Percentiles rank a stretch among this genome's conserved stretches.
Conservation (phyloP, 108 stramenopile genomes). For the Bacterosira constricta region DNA sequence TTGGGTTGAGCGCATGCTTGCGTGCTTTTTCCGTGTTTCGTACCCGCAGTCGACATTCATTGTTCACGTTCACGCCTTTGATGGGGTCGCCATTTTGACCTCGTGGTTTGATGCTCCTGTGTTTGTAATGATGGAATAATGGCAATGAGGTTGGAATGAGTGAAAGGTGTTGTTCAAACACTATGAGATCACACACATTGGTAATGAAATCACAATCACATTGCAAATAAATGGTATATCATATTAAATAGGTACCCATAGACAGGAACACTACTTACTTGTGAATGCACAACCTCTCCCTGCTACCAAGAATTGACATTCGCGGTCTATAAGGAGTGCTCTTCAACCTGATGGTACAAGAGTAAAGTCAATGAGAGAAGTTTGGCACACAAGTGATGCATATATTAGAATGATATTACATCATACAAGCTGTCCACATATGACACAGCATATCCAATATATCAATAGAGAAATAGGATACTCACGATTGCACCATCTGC, state of each 20-base stretch:
- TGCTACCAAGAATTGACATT: conserved; percentile 85
- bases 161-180: too few relatives aligned
- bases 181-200: too few relatives aligned
- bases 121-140: not conserved
- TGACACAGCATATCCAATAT: too few relatives aligned
- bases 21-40: conserved; percentile 61
- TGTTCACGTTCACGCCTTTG: conserved; percentile 46
- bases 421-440: too few relatives aligned
- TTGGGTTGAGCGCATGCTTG: conserved; percentile 29
- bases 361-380: too few relatives aligned
- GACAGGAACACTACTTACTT: conserved; percentile 34
- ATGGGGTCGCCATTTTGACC: conserved; percentile 24
- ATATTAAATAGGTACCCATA: too few relatives aligned
- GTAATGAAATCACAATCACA: not conserved
- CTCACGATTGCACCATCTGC: conserved; percentile 89
- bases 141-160: not conserved
- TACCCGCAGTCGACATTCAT: conserved; percentile 60
- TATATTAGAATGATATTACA: too few relatives aligned
- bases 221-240: not conserved
- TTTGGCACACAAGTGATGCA: too few relatives aligned
- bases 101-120: conserved; percentile 37
- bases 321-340: conserved; percentile 89
- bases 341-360: conserved; percentile 74
- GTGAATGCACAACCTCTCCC: conserved; percentile 92
- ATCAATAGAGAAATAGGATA: not conserved